Percentiles rank a stretch among this genome's conserved stretches.
phyloP scores from a whole-genome alignment of 202 grass and related monocot species.

The Setaria italica region DNA sequence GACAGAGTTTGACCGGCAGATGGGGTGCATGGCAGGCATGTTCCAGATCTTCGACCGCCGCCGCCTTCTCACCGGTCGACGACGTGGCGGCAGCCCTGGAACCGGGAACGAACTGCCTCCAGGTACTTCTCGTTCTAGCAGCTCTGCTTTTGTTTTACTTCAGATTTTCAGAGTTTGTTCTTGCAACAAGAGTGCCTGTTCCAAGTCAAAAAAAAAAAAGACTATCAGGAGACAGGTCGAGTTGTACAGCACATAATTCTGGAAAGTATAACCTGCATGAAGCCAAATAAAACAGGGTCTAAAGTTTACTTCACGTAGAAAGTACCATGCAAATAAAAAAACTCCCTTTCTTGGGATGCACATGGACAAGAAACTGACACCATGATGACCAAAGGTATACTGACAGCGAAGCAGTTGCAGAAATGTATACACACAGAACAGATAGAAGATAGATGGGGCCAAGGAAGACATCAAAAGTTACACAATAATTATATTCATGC shows the following conservation, averaged over 20 bases:
- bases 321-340: constrained; percentile 13
- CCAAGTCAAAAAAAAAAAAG: not conserved
- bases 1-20: constrained; percentile 54
- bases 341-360: not conserved
- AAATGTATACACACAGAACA: not conserved
- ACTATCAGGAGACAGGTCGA: not conserved
- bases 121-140: constrained; percentile 39
- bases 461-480: not conserved
- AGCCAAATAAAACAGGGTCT: not conserved
- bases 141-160: not conserved
- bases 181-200: not conserved
- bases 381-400: not conserved
- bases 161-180: not conserved
- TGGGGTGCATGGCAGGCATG: constrained; percentile 67
- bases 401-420: not conserved
- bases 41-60: constrained; percentile 70
- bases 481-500: not conserved
- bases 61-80: constrained; percentile 40
- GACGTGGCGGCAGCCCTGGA: not conserved
- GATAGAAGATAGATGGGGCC: not conserved
- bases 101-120: constrained; percentile 24
- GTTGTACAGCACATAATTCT: not conserved
- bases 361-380: constrained; percentile 21
- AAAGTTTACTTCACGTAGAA: constrained; percentile 2
- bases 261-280: not conserved